These are phyloP conservation scores for Arabidopsis lyrata DNA, from an alignment of 441 rosid genomes.

Conservation along the genomic window DNA sequence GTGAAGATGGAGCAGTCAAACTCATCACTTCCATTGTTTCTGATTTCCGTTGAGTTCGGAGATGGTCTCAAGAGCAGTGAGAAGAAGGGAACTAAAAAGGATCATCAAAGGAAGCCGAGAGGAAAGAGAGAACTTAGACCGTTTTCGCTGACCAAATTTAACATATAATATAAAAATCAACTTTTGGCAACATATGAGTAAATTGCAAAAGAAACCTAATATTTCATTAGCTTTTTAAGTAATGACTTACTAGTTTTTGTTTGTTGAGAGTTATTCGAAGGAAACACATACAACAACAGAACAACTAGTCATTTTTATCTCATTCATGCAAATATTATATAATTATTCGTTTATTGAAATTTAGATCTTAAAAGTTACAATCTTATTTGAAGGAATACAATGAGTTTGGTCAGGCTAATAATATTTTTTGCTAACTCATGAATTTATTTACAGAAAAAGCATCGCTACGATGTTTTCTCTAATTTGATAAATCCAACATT, in stretches of 20 bases:
- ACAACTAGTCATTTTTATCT: too few species aligned
- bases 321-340: too few species aligned
- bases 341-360: too few species aligned
- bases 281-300: not conserved
- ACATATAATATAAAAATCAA: not conserved
- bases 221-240: not conserved
- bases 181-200: constrained; percentile 5
- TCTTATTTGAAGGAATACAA: too few species aligned
- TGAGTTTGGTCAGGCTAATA: not conserved
- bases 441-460: not conserved
- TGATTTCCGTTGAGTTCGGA: constrained; percentile 21
- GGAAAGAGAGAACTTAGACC: constrained; percentile 33
- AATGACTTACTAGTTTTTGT: not conserved
- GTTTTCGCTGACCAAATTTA: constrained; percentile 33
- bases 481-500: not conserved
- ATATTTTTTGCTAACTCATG: not conserved
- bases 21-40: constrained; percentile 45
- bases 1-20: constrained; percentile 68
- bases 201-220: constrained; percentile 1
- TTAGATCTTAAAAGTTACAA: too few species aligned
- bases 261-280: not conserved
- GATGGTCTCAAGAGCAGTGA: constrained; percentile 19
- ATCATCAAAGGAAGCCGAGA: constrained; percentile 28
- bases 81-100: constrained; percentile 36
- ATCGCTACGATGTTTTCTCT: not conserved